Base-by-base conservation (phyloP, 768 basidiomycete genomes). In the Suillus discolor region DNA sequence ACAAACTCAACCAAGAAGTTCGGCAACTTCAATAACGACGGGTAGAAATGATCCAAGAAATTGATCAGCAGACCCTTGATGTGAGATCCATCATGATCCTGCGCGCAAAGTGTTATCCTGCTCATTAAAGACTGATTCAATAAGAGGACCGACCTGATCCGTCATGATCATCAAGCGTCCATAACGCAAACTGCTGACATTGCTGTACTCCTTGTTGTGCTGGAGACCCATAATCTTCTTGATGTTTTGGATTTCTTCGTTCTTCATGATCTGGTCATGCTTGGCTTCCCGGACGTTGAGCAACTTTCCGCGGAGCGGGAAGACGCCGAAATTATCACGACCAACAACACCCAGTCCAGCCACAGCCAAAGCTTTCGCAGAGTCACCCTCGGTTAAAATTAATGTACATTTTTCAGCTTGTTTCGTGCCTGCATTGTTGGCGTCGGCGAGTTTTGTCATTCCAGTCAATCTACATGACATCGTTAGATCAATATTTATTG, bases 1-100 rank as follows among this genome's bases (percentile, higher is more conserved):
- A 99, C 93, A 76, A 99, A 99, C 74, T 99, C 97, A 44, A 99
- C 93, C 60, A 99, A 80, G 79, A 99, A 99, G 66, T 91, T 89
- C 1, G 94, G 91, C 20, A 97, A 78, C 75, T 90, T 94, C 65
- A 99, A 84, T 25, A 99, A 82, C 2, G 97, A 97, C 0, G 97
- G 97, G 77, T 91, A 98, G 77, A 96, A 99, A 75, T 96, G 92
- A 72, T 99, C 97, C 66, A 99, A 80, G 77, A 96, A 99, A 79
- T 99, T 99, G 81, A 99, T 96, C 59, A 99, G 84, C 9, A 99
- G 86, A n/a, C 97, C 97, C 78, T 99, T 99, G 81, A 99, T 99
- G 79, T 99, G 97, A n/a, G 97, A 99, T 61, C 97, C 97, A 79
- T 99, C 97, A 79, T 99, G 95, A 87, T 99, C 97, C 95, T 97